Percentiles rank a stretch among this genome's conserved stretches.
phyloP scores from a whole-genome alignment of 2,329 filamentous ascomycete species.

The Leptographium radiaticola region DNA sequence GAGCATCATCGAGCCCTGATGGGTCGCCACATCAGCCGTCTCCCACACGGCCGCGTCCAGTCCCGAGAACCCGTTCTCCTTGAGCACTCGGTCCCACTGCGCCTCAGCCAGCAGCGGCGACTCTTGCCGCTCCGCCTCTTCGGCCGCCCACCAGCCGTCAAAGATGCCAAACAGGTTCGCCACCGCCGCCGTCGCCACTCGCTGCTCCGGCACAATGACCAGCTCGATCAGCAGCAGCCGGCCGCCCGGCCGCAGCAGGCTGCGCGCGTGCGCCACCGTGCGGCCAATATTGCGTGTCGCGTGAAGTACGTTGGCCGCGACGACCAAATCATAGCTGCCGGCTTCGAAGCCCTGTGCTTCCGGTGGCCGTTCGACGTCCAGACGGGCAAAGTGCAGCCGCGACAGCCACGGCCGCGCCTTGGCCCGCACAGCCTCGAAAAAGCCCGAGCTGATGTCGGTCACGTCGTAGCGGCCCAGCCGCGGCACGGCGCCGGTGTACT shows the following conservation, averaged over 20 bases:
- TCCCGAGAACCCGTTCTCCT: slow-evolving; percentile 9
- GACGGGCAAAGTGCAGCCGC: slow-evolving; percentile 6
- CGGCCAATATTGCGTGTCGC: slow-evolving; percentile 15
- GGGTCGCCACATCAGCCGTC: slow-evolving; percentile 9
- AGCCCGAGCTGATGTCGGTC: slow-evolving; percentile 26
- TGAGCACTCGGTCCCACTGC: slow-evolving; percentile 10
- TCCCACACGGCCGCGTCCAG: slow-evolving; percentile 11
- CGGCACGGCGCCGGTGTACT: not conserved
- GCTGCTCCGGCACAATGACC: slow-evolving; percentile 9
- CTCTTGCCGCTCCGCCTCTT: slow-evolving; percentile 9
- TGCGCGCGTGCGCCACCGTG: slow-evolving; percentile 11
- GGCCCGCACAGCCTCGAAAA: slow-evolving; percentile 23
- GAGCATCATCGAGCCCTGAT: slow-evolving; percentile 12
- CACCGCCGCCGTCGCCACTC: slow-evolving; percentile 7
- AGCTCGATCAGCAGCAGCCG: slow-evolving; percentile 11
- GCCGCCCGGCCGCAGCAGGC: slow-evolving; percentile 15
- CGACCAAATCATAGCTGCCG: slow-evolving; percentile 19
- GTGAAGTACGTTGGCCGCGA: slow-evolving; percentile 22
- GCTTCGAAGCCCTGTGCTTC: slow-evolving; percentile 19
- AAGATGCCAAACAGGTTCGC: slow-evolving; percentile 12
- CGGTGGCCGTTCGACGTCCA: slow-evolving; percentile 20
- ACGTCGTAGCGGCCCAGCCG: slow-evolving; percentile 22
- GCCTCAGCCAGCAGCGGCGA: slow-evolving; percentile 10
- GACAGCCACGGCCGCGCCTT: slow-evolving; percentile 14
- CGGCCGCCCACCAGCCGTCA: slow-evolving; percentile 12